phyloP scores from a whole-genome alignment of 495 filamentous ascomycete genomes.

The Oidiodendron maius region DNA sequence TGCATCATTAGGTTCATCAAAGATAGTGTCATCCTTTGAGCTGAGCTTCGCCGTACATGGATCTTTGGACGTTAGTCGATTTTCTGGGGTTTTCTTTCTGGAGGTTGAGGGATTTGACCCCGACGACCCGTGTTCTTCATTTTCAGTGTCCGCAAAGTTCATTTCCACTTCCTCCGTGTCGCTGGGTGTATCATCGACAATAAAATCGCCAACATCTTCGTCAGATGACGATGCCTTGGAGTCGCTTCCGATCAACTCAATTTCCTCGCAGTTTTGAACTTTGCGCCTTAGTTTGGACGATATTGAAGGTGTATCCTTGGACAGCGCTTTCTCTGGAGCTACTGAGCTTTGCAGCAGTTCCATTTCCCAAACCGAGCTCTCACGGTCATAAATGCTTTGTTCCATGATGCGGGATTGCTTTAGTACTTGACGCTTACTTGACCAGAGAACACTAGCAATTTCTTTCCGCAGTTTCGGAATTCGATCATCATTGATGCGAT shows the following conservation, averaged over 20 bases:
- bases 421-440: constrained; percentile 35
- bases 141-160: constrained; percentile 14
- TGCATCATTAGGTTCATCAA: neutral
- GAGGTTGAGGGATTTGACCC: constrained; percentile 9
- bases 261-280: constrained; percentile 12
- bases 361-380: constrained; percentile 49
- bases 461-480: constrained; percentile 43
- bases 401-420: constrained; percentile 54
- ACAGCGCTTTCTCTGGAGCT: constrained; percentile 38
- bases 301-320: constrained; percentile 5
- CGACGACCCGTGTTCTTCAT: constrained; percentile 14
- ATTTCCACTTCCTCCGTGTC: constrained; percentile 29
- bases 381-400: constrained; percentile 51
- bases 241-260: constrained; percentile 26
- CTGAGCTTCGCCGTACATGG: neutral
- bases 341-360: constrained; percentile 39
- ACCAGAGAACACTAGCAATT: constrained; percentile 46
- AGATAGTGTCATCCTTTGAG: neutral
- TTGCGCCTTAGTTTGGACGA: constrained; percentile 15
- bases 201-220: constrained; percentile 24
- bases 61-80: neutral
- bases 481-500: constrained; percentile 28
- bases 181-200: constrained; percentile 40
- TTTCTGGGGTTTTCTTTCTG: neutral
- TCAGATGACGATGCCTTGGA: constrained; percentile 16